phyloP scores from a whole-genome alignment of 1,284 basidiomycete genomes.

The Coriolopsis trogii region DNA sequence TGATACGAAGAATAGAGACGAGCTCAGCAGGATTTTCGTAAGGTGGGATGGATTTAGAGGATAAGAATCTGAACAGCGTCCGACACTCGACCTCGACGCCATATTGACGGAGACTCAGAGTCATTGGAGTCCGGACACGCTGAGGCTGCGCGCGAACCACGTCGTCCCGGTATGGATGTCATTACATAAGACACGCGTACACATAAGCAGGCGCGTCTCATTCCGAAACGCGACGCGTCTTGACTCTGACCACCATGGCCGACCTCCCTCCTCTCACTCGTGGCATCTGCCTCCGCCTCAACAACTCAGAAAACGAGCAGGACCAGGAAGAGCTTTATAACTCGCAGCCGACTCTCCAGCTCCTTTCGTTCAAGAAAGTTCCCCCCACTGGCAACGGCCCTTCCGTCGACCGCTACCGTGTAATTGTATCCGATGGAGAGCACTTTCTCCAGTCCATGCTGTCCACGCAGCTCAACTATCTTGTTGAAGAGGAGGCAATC shows the following conservation, averaged over 20 bases:
- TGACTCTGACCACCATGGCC: conserved; percentile 26
- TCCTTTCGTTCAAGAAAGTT: conserved; percentile 84
- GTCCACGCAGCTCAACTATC: conserved; percentile 85
- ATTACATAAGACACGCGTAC: conserved; percentile 20
- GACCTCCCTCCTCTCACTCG: conserved; percentile 48
- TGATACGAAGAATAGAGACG: too few species aligned
- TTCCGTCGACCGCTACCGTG: conserved; percentile 62
- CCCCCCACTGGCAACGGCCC: conserved; percentile 45
- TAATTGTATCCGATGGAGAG: conserved; percentile 81
- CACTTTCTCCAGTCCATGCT: conserved; percentile 94
- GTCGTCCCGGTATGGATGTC: background rate
- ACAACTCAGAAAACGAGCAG: conserved; percentile 49
- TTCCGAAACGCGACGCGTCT: conserved; percentile 22
- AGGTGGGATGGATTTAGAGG: too few species aligned
- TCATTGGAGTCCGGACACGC: too few species aligned
- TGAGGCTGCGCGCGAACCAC: background rate
- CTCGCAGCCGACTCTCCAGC: conserved; percentile 71
- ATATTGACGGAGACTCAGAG: too few species aligned
- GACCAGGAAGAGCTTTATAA: conserved; percentile 47
- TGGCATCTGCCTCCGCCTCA: conserved; percentile 59
- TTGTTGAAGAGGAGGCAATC: conserved; percentile 74
- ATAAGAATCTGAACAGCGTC: too few species aligned
- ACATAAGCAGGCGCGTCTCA: conserved; percentile 26
- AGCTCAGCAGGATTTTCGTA: too few species aligned
- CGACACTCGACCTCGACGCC: too few species aligned